phyloP scores from a whole-genome alignment of 345 rosid genomes.

The Syzygium aqueum region DNA sequence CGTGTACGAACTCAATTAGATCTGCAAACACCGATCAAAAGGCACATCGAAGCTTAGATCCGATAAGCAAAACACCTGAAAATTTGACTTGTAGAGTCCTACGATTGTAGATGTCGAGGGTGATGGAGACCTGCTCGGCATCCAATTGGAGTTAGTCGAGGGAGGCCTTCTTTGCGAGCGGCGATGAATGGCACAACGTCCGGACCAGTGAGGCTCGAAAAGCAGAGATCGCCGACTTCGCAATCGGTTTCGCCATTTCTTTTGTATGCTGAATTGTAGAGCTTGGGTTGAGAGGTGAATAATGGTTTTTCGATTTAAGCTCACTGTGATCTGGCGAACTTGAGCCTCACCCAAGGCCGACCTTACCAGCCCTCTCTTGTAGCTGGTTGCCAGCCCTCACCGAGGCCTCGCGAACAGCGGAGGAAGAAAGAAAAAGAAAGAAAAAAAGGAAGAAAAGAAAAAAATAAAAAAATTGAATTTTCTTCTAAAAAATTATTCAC shows the following conservation, averaged over 20 bases:
- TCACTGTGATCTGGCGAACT: too few species aligned
- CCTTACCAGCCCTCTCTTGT: rapidly evolving
- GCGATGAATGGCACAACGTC: constrained; percentile 77
- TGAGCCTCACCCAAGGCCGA: rapidly evolving
- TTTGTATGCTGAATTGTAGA: too few species aligned
- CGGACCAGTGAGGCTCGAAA: too few species aligned
- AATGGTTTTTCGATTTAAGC: too few species aligned
- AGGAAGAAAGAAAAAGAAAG: background rate
- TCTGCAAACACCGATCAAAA: background rate
- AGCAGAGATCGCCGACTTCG: too few species aligned
- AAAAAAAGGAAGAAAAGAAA: too few species aligned
- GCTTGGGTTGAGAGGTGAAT: too few species aligned
- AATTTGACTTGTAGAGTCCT: constrained; percentile 54
- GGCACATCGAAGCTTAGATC: background rate
- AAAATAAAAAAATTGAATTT: too few species aligned
- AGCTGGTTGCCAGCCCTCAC: background rate
- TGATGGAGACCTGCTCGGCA: constrained; percentile 68
- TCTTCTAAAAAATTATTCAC: too few species aligned
- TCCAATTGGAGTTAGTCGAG: constrained; percentile 70
- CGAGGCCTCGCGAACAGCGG: rapidly evolving
- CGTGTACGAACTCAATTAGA: background rate
- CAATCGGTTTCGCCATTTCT: too few species aligned
- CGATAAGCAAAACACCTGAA: too few species aligned
- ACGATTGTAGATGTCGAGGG: constrained; percentile 79
- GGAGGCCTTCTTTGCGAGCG: constrained; percentile 87